Conservation (phyloP, 352 stramenopile species). For the Phytophthora foliorum region DNA sequence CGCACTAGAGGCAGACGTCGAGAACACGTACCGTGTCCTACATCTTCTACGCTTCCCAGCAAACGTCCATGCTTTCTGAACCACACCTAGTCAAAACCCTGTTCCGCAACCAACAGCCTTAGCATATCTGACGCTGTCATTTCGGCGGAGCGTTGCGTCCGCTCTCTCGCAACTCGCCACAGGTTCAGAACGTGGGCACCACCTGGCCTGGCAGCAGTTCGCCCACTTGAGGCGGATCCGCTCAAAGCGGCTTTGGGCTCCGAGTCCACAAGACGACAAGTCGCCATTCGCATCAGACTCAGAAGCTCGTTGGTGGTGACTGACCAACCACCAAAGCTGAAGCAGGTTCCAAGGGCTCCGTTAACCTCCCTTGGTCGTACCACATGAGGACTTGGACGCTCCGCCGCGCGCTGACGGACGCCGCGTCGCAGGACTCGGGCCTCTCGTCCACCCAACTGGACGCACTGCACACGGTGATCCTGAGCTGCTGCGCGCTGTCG, state of each 20-base stretch:
- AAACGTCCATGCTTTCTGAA: too few species aligned
- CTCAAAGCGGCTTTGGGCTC: slow-evolving; percentile 5
- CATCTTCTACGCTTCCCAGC: slow-evolving; percentile 13
- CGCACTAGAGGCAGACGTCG: slow-evolving; percentile 19
- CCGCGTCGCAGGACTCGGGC: neutral
- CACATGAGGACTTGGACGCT: slow-evolving; percentile 22
- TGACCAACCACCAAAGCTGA: neutral
- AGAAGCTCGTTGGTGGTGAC: neutral
- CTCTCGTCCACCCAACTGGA: slow-evolving; percentile 43
- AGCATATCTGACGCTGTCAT: slow-evolving; percentile 10
- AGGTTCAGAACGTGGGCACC: slow-evolving; percentile 15
- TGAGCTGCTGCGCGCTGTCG: slow-evolving; percentile 53
- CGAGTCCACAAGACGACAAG: slow-evolving; percentile 1
- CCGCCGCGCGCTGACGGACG: slow-evolving; percentile 1
- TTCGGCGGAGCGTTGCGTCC: slow-evolving; percentile 1
- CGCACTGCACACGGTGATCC: slow-evolving; percentile 45
- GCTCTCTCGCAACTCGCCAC: slow-evolving; percentile 8
- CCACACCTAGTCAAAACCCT: too few species aligned
- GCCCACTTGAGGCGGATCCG: slow-evolving; percentile 7
- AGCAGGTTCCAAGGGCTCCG: slow-evolving; percentile 22
- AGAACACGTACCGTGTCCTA: neutral
- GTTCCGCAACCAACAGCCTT: neutral
- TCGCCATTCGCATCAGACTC: slow-evolving; percentile 24
- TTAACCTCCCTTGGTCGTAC: slow-evolving; percentile 12
- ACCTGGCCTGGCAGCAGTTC: neutral